Evolutionary conservation across 2,329 filamentous ascomycete genomes (phyloP), one percentile per base, ranked within the genome.

Genomic region (Sporothrix inflata): DNA sequence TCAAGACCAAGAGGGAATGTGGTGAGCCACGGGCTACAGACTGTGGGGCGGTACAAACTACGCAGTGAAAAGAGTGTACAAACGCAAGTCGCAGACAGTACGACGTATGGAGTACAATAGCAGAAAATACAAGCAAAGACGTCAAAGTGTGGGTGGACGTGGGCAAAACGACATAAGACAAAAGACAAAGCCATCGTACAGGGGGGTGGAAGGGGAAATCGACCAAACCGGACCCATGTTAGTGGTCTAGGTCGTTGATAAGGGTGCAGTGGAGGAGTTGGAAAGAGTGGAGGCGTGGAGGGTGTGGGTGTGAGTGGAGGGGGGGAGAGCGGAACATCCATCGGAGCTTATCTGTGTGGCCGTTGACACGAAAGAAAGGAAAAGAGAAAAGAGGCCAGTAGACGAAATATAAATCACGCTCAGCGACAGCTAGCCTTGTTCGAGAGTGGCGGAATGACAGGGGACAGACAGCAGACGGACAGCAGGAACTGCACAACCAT

Each of bases 321-420:
- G 30, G 38, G 38, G 4, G 40, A 27, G 24, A 7, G 45, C 42
- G 47, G 34, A 34, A 42, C 30, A n/a, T 21, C 19, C 30, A 53
- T 21, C 4, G 47, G 47, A 53, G 47, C 66, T 69, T 69, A 69
- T 69, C 66, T 38, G 45, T 16, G 27, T 4, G 9, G 49, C 24
- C 65, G 49, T 42, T 69, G 67, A 69, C 67, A 69, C 14, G 51
- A 69, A 69, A 69, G 51, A 69, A 69, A 45, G 7, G 66, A 42
- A 38, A 60, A 69, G 34, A 40, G n/a, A 51, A 57, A 53, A 63
- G 11, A 14, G n/a, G n/a, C n/a, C 27, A 57, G 27, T 16, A 34
- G 38, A 45, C 11, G 45, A 16, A 16, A 40, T 7, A 40, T 9
- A 60, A 21, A 42, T 65, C 60, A 65, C 21, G 38, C 38, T 65